phyloP scores from a whole-genome alignment of 352 stramenopile species.

The Phytophthora lateralis region DNA sequence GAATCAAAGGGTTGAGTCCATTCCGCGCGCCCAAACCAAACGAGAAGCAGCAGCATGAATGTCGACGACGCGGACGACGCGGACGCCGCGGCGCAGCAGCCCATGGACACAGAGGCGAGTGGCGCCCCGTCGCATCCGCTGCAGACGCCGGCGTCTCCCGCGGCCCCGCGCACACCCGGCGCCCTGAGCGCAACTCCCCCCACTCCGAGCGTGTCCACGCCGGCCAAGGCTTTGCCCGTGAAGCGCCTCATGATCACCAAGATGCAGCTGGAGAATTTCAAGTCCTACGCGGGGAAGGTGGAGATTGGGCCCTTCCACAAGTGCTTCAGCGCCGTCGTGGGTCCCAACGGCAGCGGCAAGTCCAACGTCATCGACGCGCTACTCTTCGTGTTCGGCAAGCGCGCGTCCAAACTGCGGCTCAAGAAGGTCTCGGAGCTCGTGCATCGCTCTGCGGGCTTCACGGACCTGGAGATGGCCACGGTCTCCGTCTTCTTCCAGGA shows the following conservation, averaged over 20 bases:
- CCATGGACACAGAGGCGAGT: constrained; percentile 4
- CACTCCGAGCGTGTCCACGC: constrained; percentile 18
- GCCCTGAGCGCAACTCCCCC: background rate
- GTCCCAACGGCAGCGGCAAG: constrained; percentile 99
- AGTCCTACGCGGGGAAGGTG: constrained; percentile 97
- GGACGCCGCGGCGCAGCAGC: constrained; percentile 3
- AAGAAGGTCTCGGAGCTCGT: constrained; percentile 98
- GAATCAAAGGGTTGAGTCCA: background rate
- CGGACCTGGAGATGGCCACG: constrained; percentile 92
- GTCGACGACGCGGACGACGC: constrained; percentile 17
- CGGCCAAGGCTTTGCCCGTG: constrained; percentile 26
- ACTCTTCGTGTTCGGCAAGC: constrained; percentile 99
- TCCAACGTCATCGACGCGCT: constrained; percentile 99
- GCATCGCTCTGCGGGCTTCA: constrained; percentile 93
- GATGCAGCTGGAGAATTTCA: constrained; percentile 99
- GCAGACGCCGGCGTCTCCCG: constrained; percentile 2
- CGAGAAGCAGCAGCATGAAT: constrained; percentile 15
- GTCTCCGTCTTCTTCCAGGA: constrained; percentile 99
- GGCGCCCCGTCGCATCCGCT: background rate
- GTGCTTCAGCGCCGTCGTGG: constrained; percentile 98
- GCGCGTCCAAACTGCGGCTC: constrained; percentile 96
- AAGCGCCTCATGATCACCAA: constrained; percentile 97
- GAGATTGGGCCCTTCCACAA: constrained; percentile 99
- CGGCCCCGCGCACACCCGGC: background rate
- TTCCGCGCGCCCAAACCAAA: constrained; percentile 23